A percentile compares a stretch with the other conserved stretches of the same genome.
These are phyloP conservation scores for Calonectria pauciramosa DNA, from an alignment of 2,329 filamentous ascomycete genomes.

Conservation along the genomic window DNA sequence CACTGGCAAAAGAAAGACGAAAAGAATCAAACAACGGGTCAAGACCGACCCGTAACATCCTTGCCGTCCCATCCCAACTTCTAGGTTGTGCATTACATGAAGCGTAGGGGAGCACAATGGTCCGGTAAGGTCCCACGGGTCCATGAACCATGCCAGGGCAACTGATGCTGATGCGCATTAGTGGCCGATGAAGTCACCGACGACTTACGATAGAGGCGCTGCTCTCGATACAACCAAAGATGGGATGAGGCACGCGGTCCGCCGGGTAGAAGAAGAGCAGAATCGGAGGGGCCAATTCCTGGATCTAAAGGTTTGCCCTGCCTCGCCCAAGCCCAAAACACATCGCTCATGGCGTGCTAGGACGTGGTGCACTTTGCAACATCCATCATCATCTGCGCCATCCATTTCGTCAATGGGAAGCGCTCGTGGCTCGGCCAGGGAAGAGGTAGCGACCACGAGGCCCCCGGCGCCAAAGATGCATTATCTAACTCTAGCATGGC, in stretches of 20 bases:
- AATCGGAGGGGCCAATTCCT: not conserved
- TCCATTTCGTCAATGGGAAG: constrained; percentile 28
- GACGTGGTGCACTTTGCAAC: not conserved
- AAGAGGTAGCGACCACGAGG: constrained; percentile 40
- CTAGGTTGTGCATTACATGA: constrained; percentile 11
- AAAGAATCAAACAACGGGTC: constrained; percentile 1
- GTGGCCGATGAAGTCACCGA: constrained; percentile 34
- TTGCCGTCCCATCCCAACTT: not conserved
- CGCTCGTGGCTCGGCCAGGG: constrained; percentile 42
- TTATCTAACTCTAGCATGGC: constrained; percentile 23
- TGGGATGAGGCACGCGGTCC: not conserved
- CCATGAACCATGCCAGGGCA: constrained; percentile 36
- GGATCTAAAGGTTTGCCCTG: not conserved
- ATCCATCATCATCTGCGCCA: constrained; percentile 21
- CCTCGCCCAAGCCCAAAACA: not conserved
- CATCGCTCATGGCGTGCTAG: constrained; percentile 11
- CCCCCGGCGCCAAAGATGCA: constrained; percentile 36
- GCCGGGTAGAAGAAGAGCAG: not conserved
- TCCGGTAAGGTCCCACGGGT: not conserved
- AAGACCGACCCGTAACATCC: not conserved
- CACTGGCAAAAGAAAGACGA: not conserved
- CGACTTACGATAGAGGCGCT: constrained; percentile 28
- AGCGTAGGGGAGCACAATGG: constrained; percentile 1
- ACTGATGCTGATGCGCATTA: constrained; percentile 42
- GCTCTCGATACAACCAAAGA: not conserved